Percentiles rank a stretch among this genome's conserved stretches.
These are phyloP conservation scores for Arthrobotrys musiformis DNA, from an alignment of 2,329 filamentous ascomycete species.

Conservation along the genomic window DNA sequence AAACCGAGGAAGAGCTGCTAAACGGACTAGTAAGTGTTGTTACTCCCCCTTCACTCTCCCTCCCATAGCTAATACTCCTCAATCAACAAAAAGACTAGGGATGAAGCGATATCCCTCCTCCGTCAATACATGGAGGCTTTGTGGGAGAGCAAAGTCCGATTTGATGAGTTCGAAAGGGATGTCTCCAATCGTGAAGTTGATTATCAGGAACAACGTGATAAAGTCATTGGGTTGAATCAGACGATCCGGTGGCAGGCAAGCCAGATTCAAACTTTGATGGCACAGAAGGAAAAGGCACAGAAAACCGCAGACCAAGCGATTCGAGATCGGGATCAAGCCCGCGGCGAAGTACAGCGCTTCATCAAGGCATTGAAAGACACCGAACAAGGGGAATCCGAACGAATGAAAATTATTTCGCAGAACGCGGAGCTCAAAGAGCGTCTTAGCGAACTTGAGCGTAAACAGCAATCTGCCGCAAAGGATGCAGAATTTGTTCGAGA, in stretches of 20 bases:
- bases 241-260: not conserved
- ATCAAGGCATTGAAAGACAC: constrained; percentile 14
- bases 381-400: not conserved
- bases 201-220: constrained; percentile 30
- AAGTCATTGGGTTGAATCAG: constrained; percentile 19
- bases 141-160: not conserved
- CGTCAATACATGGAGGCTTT: constrained; percentile 15
- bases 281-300: constrained; percentile 19
- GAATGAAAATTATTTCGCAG: constrained; percentile 17
- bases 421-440: constrained; percentile 22
- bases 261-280: not conserved
- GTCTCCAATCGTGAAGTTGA: constrained; percentile 6
- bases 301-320: constrained; percentile 3
- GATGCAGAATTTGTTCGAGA: constrained; percentile 24
- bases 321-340: constrained; percentile 13
- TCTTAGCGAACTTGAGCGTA: constrained; percentile 6
- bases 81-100: constrained; percentile 25
- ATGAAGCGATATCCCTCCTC: constrained; percentile 29
- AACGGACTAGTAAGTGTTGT: constrained; percentile 8
- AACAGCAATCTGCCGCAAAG: not conserved
- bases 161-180: constrained; percentile 27
- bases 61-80: not conserved
- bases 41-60: not conserved
- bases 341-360: constrained; percentile 16
- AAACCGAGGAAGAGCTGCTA: constrained; percentile 25